Base-by-base conservation (phyloP, 768 basidiomycete species). In the Cystofilobasidium ferigula region DNA sequence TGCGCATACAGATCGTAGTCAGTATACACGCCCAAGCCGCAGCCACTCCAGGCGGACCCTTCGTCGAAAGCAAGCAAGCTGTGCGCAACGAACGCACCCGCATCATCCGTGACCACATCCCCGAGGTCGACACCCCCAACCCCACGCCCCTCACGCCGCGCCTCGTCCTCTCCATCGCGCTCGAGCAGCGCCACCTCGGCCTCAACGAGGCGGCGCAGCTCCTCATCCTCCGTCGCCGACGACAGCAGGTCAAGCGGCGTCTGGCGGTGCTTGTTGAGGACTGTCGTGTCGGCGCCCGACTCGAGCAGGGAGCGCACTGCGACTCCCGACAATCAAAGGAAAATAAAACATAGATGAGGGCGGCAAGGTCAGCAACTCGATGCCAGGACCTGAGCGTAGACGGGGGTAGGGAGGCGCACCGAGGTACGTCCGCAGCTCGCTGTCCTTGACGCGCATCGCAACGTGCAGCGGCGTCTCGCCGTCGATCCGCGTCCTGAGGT, bases 381-480 rank as follows among this genome's bases (percentile, higher is more conserved):
- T n/a, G n/a, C n/a, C n/a, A n/a, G n/a, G n/a, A n/a, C n/a, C n/a
- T n/a, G n/a, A n/a, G n/a, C n/a, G n/a, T n/a, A n/a, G n/a, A n/a
- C 9, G 18, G 18, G 48, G 24, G 48, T 12, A 28, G 18, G 18
- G 22, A 51, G 48, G 22, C 62, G 47, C n/a, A 53, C 62, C 67
- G 18, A 68, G 62, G 40, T 62, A 68, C 12, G 45, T 54, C 28
- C 67, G 56, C 14, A 68, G 57, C 10, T 68, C 67, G 22, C 32
- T 10, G 36, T 68, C 61, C 9, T 34, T 13, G 16, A 62, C 54
- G 24, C 56, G 61, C 40, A 68, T 57, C 35, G 67, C 67, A 48
- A 68, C 61, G 51, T 68, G 67, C 7, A 68, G 61, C 48, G 67
- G 67, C 30, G 67, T 68, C n/a, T 42, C 45, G 24, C 43, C 42